A percentile compares a stretch with the other conserved stretches of the same genome.
phyloP scores from a whole-genome alignment of 2,329 filamentous ascomycete genomes.

The Myriosclerotinia scirpicola region DNA sequence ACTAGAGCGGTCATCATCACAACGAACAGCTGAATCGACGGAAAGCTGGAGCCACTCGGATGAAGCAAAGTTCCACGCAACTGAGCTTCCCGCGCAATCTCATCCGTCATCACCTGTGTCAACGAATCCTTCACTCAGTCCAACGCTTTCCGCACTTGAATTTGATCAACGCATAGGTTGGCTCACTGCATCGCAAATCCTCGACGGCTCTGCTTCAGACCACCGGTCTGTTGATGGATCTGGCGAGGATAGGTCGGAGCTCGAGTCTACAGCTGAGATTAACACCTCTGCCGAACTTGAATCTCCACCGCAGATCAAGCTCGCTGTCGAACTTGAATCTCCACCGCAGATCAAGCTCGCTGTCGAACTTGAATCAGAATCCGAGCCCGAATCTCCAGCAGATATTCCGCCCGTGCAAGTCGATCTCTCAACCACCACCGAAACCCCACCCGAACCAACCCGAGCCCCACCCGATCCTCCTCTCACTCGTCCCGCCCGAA shows the following conservation, averaged over 20 bases:
- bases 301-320: no score
- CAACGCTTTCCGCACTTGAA: not conserved
- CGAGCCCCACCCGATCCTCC: not conserved
- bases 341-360: no score
- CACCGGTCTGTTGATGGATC: not conserved
- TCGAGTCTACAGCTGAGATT: not conserved
- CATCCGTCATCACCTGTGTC: not conserved
- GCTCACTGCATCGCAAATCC: conserved; percentile 7
- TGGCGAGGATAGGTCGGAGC: no score
- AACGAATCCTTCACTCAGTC: not conserved
- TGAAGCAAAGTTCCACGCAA: not conserved
- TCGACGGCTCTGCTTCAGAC: not conserved
- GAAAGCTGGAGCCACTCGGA: conserved; percentile 5
- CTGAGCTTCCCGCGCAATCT: not conserved
- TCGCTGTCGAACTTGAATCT: no score
- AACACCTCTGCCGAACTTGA: no score
- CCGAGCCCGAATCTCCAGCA: no score
- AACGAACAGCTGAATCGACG: not conserved
- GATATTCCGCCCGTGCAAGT: no score
- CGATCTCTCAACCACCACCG: no score
- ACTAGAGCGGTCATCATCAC: not conserved
- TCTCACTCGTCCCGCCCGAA: not conserved
- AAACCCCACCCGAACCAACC: not conserved
- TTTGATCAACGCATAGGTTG: not conserved
- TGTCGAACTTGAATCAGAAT: no score